Conservation (phyloP, 2,329 filamentous ascomycete species). For the Claviceps sp. region DNA sequence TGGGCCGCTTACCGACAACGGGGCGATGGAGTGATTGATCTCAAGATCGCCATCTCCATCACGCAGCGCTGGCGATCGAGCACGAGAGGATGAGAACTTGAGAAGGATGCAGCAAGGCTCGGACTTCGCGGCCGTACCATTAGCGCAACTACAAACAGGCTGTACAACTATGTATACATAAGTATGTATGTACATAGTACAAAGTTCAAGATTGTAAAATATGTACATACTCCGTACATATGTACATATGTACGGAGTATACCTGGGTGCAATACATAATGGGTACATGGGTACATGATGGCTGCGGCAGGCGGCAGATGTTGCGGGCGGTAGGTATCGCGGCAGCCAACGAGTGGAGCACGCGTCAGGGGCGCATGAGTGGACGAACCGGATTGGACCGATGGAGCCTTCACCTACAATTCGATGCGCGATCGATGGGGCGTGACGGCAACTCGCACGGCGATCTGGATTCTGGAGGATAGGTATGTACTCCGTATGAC, state of each 20-base stretch:
- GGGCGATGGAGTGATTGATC: not conserved
- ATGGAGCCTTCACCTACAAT: conserved; percentile 2
- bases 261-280: no score
- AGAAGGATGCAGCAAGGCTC: not conserved
- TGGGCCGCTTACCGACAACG: not conserved
- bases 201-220: no score
- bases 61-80: conserved; percentile 5
- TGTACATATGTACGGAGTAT: no score
- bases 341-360: no score
- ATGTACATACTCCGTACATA: no score
- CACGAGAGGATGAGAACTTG: not conserved
- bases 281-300: no score
- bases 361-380: no score
- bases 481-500: no score
- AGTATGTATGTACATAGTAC: no score
- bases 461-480: not conserved
- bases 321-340: no score
- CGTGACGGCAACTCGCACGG: not conserved
- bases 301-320: not conserved
- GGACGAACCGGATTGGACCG: conserved; percentile 4
- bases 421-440: conserved; percentile 5
- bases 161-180: no score
- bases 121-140: not conserved
- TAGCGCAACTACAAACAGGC: conserved; percentile 1
- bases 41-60: conserved; percentile 5